Evolutionary conservation across 2,329 filamentous ascomycete species (phyloP).

Genomic region (Paramyrothecium sp.): DNA sequence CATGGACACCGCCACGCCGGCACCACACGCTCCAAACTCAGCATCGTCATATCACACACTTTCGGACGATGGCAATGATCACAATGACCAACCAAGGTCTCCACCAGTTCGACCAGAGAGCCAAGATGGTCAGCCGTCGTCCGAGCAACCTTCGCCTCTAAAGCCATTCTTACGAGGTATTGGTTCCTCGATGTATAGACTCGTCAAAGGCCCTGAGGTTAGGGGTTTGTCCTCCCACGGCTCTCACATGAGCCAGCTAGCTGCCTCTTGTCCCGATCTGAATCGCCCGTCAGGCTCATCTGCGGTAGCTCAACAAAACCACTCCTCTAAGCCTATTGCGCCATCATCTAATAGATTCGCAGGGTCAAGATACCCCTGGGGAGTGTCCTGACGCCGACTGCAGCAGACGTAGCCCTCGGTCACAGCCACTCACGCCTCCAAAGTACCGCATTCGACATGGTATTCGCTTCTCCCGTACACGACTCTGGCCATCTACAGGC

Average conservation of each 20-base stretch:
- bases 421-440: constrained; percentile 21
- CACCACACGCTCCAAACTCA: not conserved
- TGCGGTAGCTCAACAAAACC: not conserved
- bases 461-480: constrained; percentile 18
- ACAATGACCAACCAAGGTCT: too few relatives aligned
- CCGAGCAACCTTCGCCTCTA: not conserved
- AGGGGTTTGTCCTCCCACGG: not conserved
- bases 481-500: constrained; percentile 21
- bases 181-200: not conserved
- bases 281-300: not conserved
- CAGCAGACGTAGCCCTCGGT: constrained; percentile 14
- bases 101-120: too few relatives aligned
- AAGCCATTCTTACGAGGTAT: not conserved
- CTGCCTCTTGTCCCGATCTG: not conserved
- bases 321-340: not conserved
- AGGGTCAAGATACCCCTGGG: constrained; percentile 1
- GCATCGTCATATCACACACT: not conserved
- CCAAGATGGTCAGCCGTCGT: not conserved
- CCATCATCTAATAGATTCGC: not conserved
- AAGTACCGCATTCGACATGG: constrained; percentile 19
- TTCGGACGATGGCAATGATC: not conserved
- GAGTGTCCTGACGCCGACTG: constrained; percentile 8
- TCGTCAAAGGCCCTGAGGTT: not conserved
- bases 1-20: not conserved
- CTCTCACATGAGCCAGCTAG: not conserved